Percentiles rank a stretch among this genome's conserved stretches.
These are phyloP conservation scores for Yarrowia sp. DNA, from an alignment of 805 yeast genomes.

Conservation along the genomic window DNA sequence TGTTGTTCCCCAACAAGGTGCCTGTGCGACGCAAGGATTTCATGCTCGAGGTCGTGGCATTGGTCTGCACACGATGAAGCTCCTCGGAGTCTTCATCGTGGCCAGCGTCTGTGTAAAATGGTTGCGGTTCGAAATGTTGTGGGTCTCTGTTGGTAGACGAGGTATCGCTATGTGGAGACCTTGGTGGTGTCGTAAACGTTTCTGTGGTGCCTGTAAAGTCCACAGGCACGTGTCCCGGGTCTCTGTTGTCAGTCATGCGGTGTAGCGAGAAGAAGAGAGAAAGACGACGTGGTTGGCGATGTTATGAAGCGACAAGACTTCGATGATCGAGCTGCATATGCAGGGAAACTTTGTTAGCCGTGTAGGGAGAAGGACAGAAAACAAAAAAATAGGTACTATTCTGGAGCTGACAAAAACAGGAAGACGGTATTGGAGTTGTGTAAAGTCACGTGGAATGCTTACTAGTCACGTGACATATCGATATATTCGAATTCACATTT, in stretches of 20 bases:
- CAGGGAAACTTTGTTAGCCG: too few relatives aligned
- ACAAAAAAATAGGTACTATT: too few relatives aligned
- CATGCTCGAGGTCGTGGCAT: not conserved
- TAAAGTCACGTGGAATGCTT: too few relatives aligned
- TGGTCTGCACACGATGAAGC: not conserved
- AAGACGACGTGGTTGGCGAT: not conserved
- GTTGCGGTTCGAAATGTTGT: not conserved
- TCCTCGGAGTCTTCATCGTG: not conserved
- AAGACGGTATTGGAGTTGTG: too few relatives aligned
- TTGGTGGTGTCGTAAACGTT: not conserved
- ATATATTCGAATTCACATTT: too few relatives aligned
- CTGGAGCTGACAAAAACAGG: too few relatives aligned
- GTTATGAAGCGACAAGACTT: not conserved
- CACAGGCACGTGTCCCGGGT: not conserved
- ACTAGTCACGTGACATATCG: too few relatives aligned
- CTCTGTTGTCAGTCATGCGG: not conserved
- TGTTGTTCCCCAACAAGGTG: conserved; percentile 3
- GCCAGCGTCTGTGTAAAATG: not conserved
- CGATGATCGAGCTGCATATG: too few relatives aligned
- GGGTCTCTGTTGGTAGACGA: not conserved
- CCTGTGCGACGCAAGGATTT: not conserved
- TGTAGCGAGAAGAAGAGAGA: not conserved
- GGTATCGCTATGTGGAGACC: not conserved
- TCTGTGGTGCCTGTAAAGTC: not conserved
- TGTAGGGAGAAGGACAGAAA: too few relatives aligned